Evolutionary conservation across 1,139 yeast species (phyloP).

Genomic region (Saccharomyces hybrid): DNA sequence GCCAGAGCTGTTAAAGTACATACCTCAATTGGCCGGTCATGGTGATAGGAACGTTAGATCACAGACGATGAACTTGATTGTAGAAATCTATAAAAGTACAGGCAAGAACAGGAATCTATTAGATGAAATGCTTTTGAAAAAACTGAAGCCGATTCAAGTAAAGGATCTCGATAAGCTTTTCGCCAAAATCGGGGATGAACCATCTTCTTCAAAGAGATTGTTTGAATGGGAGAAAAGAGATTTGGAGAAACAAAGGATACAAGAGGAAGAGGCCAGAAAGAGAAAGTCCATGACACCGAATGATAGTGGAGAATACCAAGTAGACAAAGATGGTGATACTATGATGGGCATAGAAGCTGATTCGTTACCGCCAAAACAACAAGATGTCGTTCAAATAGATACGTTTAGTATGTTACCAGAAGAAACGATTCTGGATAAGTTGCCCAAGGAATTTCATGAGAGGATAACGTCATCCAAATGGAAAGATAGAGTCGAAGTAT

Average conservation of each 20-base stretch:
- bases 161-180: slow-evolving; percentile 71
- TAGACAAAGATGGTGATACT: slow-evolving; percentile 36
- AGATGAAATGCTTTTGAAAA: slow-evolving; percentile 53
- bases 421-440: slow-evolving; percentile 52
- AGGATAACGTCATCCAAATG: slow-evolving; percentile 61
- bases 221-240: slow-evolving; percentile 8
- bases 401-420: slow-evolving; percentile 50
- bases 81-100: slow-evolving; percentile 69
- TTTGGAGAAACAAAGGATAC: slow-evolving; percentile 2
- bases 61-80: slow-evolving; percentile 63
- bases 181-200: slow-evolving; percentile 32
- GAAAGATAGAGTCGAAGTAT: slow-evolving; percentile 86
- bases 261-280: slow-evolving; percentile 18
- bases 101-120: slow-evolving; percentile 46
- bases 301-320: slow-evolving; percentile 4
- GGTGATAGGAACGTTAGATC: slow-evolving; percentile 83
- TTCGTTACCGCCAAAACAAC: slow-evolving; percentile 14
- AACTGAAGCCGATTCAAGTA: slow-evolving; percentile 85
- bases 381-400: slow-evolving; percentile 35
- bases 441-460: slow-evolving; percentile 56
- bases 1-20: slow-evolving; percentile 29
- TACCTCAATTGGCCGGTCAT: slow-evolving; percentile 56
- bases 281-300: slow-evolving; percentile 14
- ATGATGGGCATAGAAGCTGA: slow-evolving; percentile 35
- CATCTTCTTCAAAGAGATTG: slow-evolving; percentile 6